Evolutionary conservation across 177 flowering plant species (phyloP), one percentile per base, ranked within the genome.

Genomic region (Vitis hybrid): DNA sequence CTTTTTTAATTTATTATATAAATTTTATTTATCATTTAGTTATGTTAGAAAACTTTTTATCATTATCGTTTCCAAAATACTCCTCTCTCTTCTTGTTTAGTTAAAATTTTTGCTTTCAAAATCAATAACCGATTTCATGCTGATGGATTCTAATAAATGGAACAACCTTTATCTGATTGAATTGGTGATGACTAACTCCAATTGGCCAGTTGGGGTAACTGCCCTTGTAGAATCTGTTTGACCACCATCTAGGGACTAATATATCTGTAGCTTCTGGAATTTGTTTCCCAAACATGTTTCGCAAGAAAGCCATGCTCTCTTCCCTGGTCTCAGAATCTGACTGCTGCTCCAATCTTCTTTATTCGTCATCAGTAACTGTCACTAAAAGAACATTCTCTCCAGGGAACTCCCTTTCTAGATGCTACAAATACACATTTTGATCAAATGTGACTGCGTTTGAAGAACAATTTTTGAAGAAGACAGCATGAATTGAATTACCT

Each of bases 211-310:
- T 83, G 0, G 83, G 69, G 76, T 68, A 85, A 15, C 77, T 68
- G 61, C 87, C 87, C 65, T 70, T 75, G 57, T 72, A 79, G 64
- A 85, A 83, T 49, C 81, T 70, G 62, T 83, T 64, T 9, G 81
- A 75, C 81, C 80, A 80, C 89, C 89, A 85, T 61, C 55, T 76
- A 0, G 85, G 85, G 50, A 85, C 81, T 2, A 85, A 69, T 39
- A 85, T 85, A 48, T 80, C 77, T 1, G 78, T 74, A 3, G 87
- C 74, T 15, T 83, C 74, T 0, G 87, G 89, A 15, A 85, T 78
- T 59, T 77, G 61, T 48, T 79, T 67, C 10, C 87, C 87, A 55
- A 85, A 85, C 87, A 85, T 83, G 57, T 76, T 67, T 1, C 78
- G 18, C 14, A 83, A 56, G 1, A 83, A 87, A 15, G 66, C 76